Evolutionary conservation across 805 yeast species (phyloP).

Genomic region (Candida montana): DNA sequence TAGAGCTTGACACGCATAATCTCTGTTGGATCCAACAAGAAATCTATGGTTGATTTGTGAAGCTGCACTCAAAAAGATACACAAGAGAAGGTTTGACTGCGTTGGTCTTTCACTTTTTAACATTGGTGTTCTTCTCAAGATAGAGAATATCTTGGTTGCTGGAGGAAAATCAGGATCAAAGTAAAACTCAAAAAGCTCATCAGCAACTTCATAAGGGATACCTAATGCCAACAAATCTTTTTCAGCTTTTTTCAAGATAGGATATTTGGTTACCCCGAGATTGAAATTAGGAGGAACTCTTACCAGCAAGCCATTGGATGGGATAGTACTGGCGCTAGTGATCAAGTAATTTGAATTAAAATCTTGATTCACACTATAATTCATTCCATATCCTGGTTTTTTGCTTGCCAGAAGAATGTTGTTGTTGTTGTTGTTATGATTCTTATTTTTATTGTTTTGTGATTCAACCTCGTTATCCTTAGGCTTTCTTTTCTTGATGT

Average conservation of each 20-base stretch:
- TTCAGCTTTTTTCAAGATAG: constrained; percentile 8
- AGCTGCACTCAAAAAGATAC: constrained; percentile 16
- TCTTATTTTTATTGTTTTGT: background rate
- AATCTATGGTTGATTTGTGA: constrained; percentile 20
- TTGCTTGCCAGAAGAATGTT: constrained; percentile 1
- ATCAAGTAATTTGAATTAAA: too few species aligned
- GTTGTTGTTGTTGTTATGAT: background rate
- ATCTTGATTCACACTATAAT: constrained; percentile 1
- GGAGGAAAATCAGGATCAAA: constrained; percentile 16
- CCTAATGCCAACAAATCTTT: constrained; percentile 13
- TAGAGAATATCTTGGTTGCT: constrained; percentile 19
- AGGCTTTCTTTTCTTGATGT: constrained; percentile 22
- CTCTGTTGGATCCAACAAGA: constrained; percentile 21
- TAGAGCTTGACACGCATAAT: constrained; percentile 13
- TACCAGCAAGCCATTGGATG: constrained; percentile 3
- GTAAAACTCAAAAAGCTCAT: constrained; percentile 19
- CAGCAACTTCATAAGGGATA: constrained; percentile 19
- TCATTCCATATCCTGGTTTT: constrained; percentile 5
- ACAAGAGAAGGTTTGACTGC: constrained; percentile 15
- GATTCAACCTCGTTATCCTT: constrained; percentile 1
- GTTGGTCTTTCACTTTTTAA: constrained; percentile 14
- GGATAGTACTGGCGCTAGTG: background rate
- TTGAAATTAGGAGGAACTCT: constrained; percentile 6
- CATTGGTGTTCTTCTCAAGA: constrained; percentile 18
- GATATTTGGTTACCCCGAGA: constrained; percentile 12